These are phyloP conservation scores for Trichaptum fuscoviolaceum DNA, from an alignment of 768 basidiomycete genomes.

Conservation along the genomic window DNA sequence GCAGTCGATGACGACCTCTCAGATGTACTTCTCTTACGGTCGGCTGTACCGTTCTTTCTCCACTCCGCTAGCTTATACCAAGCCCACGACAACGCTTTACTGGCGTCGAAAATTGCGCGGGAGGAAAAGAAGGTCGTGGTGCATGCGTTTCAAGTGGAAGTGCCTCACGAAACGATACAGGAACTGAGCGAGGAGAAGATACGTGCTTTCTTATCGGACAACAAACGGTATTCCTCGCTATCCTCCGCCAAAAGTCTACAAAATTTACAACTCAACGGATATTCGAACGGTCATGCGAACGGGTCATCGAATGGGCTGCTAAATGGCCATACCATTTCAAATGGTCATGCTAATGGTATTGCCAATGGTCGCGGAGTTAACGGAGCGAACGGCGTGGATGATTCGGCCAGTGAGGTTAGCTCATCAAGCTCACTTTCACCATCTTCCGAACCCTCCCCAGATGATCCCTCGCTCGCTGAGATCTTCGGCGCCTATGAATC, in stretches of 20 bases:
- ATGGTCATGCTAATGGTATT: neutral
- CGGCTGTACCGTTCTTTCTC: constrained; percentile 77
- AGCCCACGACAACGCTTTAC: constrained; percentile 85
- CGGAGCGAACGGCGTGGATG: constrained; percentile 15
- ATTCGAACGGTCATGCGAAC: constrained; percentile 30
- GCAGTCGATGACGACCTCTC: constrained; percentile 63
- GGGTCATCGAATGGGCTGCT: constrained; percentile 17
- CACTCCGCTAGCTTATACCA: constrained; percentile 73
- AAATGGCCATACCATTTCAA: neutral
- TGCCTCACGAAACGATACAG: constrained; percentile 33
- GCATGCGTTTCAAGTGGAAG: constrained; percentile 66
- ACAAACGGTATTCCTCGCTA: constrained; percentile 23
- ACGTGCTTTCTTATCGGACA: constrained; percentile 52
- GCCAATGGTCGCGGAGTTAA: constrained; percentile 23
- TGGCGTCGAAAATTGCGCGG: constrained; percentile 77
- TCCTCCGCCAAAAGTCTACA: constrained; percentile 11
- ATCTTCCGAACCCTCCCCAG: constrained; percentile 14
- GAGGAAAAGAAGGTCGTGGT: constrained; percentile 71
- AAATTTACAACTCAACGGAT: constrained; percentile 5
- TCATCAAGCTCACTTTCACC: constrained; percentile 9
- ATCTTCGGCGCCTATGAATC: constrained; percentile 58
- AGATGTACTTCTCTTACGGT: constrained; percentile 69
- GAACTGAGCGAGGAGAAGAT: constrained; percentile 58
- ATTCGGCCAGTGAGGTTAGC: neutral
- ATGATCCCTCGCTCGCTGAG: constrained; percentile 17